Evolutionary conservation across 1,284 basidiomycete species (phyloP), one percentile per base, ranked within the genome.

Genomic region (Heterobasidion occidentale): DNA sequence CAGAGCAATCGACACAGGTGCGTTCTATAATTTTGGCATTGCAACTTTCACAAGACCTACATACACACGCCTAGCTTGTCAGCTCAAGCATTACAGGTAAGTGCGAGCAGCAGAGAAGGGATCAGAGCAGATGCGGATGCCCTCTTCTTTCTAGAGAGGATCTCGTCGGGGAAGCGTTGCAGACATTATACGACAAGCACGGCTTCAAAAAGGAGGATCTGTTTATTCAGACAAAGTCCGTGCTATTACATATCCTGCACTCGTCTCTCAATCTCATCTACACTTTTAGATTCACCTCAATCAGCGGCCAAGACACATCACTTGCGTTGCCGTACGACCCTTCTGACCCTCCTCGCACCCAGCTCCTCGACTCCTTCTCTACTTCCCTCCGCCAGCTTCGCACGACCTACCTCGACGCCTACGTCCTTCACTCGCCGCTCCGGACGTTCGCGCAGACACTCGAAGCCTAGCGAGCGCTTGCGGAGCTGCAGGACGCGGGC

Each of bases 401-500:
- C 36, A 86, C 88, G 2, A 76, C 78, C 3, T 88, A 86, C 63
- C 69, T 92, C 57, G 90, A 92, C 64, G 80, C 81, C 57, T 84
- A 90, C 59, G 71, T 92, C 53, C 77, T 94, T 5, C 91, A 94
- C 64, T 87, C 85, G 1, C 90, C 90, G 2, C 68, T 92, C 47
- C 74, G 70, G 1, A 85, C 81, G 0, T 66, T 77, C 11, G 70
- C 77, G 47, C 71, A 79, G 55, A 92, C 88, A 2, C 67, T 86
- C 46, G 76, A 81, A 56, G 89, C 88, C 0, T 92, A 88, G 81
- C 71, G 70, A 15, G 72, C 74, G 0, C 78, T 92, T 3, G 77
- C 83, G 49, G 63, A 67, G 0, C 72, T 88, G 46, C 84, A 87
- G 58, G 78, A 84, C 55, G 71, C 77, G 45, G 88, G 87, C 11